Base-by-base conservation (phyloP, 805 yeast species). In the Myxozyma sirexii region DNA sequence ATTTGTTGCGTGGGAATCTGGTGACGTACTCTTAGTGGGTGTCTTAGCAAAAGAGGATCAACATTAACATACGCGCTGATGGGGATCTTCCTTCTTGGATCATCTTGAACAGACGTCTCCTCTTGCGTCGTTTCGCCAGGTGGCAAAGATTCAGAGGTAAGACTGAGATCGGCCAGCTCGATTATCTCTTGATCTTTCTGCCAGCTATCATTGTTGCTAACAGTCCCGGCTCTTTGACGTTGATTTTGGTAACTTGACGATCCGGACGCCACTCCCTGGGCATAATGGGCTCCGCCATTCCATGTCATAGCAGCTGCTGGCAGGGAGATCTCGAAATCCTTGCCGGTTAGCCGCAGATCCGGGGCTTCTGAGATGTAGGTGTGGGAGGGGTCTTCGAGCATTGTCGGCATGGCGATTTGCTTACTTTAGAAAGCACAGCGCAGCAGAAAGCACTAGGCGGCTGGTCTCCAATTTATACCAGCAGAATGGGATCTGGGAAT, bases 1-100 rank as follows among this genome's bases (percentile, higher is more conserved):
- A 47, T 17, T 38, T 43, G 51, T 54, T 54, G n/a, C 27, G 33
- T 17, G 54, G 54, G 26, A 38, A 39, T 10, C 47, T 50, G 26
- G 1, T 33, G 26, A 19, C 37, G 2, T 3, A 12, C 37, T 12
- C 2, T 33, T 2, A 33, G 2, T 33, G 37, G 12, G 37, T 6
- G 2, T 42, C 4, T 42, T 21, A 5, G 45, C 3, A 19, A 19
- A 6, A 19, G 7, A 19, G 3, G 19, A 23, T 3, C 19, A 1
- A 27, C 15, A 12, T 10, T 8, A 15, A 46, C 50, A n/a, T 31
- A 46, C 50, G 50, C 50, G 24, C 31, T 46, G 23, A 46, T 46
- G 6, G 50, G 37, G 17, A 46, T n/a, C 39, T 46, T 46, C 37
- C 15, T 17, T 3, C 13, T 27, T 23, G 7, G 24, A 7, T 31